Conservation (phyloP, 2,329 filamentous ascomycete genomes). For the Herpotrichia juniperi region DNA sequence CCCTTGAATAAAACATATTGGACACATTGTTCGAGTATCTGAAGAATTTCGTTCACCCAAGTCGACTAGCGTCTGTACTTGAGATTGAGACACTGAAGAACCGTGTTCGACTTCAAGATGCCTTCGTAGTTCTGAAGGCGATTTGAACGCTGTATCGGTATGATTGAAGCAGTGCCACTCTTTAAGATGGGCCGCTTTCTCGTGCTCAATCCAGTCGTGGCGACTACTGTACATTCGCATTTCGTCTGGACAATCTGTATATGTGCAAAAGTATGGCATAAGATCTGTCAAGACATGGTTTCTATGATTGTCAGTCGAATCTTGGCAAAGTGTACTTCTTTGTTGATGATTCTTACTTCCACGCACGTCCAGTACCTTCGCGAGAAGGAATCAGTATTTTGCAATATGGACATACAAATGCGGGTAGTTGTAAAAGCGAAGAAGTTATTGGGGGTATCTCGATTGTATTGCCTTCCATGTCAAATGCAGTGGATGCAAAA, state of each 20-base stretch:
- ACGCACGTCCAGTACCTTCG: constrained; percentile 5
- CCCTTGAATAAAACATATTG: no score
- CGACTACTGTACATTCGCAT: constrained; percentile 6
- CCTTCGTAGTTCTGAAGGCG: no score
- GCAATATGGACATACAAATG: constrained; percentile 12
- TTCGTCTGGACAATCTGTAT: constrained; percentile 5
- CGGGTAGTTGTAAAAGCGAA: neutral
- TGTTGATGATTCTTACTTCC: constrained; percentile 5
- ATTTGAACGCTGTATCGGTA: no score
- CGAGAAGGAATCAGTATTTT: constrained; percentile 1
- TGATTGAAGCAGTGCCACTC: no score
- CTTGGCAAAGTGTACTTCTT: neutral
- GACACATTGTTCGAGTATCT: no score
- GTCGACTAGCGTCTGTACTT: no score
- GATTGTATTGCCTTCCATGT: constrained; percentile 5
- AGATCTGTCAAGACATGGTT: constrained; percentile 15
- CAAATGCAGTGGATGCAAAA: constrained; percentile 4
- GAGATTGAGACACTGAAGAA: no score
- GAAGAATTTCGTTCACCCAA: no score
- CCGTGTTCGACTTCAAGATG: no score
- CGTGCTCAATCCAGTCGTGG: no score
- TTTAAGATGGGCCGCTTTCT: no score
- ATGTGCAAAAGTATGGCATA: constrained; percentile 18
- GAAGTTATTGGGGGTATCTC: constrained; percentile 5
- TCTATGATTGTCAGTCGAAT: constrained; percentile 6